Conservation (phyloP, 441 rosid genomes). For the Erysimum cheiri region DNA sequence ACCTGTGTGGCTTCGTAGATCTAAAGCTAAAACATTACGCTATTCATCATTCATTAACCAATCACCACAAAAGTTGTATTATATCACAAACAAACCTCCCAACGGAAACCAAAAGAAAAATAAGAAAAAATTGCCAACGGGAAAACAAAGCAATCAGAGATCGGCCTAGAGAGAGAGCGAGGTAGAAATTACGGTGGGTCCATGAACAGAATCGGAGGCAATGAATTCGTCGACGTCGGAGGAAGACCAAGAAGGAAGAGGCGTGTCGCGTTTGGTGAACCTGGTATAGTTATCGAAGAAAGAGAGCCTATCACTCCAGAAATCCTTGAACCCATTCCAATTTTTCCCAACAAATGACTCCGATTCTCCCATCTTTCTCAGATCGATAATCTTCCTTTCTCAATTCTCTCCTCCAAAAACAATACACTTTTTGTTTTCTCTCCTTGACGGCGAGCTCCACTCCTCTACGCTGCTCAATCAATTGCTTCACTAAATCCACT, state of each 20-base stretch:
- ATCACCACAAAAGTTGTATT: background rate
- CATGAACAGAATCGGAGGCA: constrained; percentile 83
- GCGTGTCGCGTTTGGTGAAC: constrained; percentile 59
- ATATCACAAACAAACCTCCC: background rate
- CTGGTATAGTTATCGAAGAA: constrained; percentile 62
- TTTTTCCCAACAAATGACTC: constrained; percentile 53
- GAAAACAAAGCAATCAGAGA: background rate
- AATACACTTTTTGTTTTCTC: background rate
- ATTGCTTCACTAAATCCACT: background rate
- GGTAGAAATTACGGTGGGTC: constrained; percentile 63
- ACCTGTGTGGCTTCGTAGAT: background rate
- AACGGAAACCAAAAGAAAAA: background rate
- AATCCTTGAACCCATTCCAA: constrained; percentile 66
- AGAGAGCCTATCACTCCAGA: constrained; percentile 67
- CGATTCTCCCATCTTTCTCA: constrained; percentile 55
- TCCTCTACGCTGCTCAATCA: background rate
- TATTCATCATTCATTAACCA: background rate
- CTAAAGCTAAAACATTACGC: background rate
- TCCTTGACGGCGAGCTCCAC: background rate
- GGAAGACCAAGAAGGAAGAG: constrained; percentile 82
- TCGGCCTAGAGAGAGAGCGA: background rate
- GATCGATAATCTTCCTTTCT: constrained; percentile 1
- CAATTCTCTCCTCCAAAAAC: background rate
- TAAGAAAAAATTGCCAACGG: background rate
- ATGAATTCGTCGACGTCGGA: constrained; percentile 86